Evolutionary conservation across 2,329 filamentous ascomycete species (phyloP), one percentile per base, ranked within the genome.

Genomic region (Diaporthe sp.): DNA sequence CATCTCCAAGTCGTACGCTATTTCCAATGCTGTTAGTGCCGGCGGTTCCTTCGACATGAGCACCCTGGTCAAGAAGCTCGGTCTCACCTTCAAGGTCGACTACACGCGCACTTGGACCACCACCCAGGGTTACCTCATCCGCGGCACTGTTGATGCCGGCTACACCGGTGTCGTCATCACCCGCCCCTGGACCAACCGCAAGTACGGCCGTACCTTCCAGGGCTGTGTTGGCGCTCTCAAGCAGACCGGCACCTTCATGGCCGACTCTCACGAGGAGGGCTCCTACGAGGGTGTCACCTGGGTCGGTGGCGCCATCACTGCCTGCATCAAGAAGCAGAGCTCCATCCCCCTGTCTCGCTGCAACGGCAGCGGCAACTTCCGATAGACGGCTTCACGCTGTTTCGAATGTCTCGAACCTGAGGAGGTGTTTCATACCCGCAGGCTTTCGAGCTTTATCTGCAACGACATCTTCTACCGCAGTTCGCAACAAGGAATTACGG

Each of bases 231-330:
- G 58, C 58, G 22, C 58, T 9, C 58, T 61, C 58, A 25, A 28
- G 22, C 58, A 61, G 58, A 61, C 58, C 28, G 58, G 58, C n/a
- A 61, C 58, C n/a, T 61, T 61, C 58, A 61, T 61, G 63, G 42
- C 72, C 49, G 61, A 74, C 20, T 57, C 49, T 25, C 61, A 71
- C 72, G 63, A 71, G 15, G 72, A 74, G 1, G 34, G 61, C 51
- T 49, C n/a, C 13, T 70, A 70, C 25, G 20, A 37, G 22, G 63
- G 72, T 25, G 49, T 57, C 37, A 47, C 39, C 28, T 74, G 72
- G 72, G 63, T 74, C 2, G 49, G 55, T n/a, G 72, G 72, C 20
- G 49, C 60, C 39, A 71, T 74, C 25, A 68, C 60, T 34, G 63
- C 63, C 49, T 74, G 72, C 53, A 44, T 67, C 61, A 74, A 74